These are phyloP conservation scores for Candida michaelii DNA, from an alignment of 805 yeast species.

Conservation along the genomic window DNA sequence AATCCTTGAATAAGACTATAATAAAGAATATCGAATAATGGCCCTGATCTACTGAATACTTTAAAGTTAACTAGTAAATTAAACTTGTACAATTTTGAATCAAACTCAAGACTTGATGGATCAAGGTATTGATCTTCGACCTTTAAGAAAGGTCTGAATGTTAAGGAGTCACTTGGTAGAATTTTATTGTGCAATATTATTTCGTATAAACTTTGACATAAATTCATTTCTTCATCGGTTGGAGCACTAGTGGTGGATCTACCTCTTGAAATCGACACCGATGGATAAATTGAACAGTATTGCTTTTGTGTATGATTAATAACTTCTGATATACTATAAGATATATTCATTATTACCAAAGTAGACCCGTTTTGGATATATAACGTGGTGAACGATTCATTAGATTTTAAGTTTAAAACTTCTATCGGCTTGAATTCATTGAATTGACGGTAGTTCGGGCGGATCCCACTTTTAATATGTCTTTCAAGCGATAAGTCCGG, in stretches of 20 bases:
- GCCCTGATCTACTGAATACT: constrained; percentile 79
- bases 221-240: constrained; percentile 78
- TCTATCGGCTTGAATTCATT: constrained; percentile 67
- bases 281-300: constrained; percentile 57
- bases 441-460: constrained; percentile 72
- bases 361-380: constrained; percentile 16
- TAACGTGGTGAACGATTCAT: constrained; percentile 14
- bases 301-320: constrained; percentile 13
- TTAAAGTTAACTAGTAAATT: constrained; percentile 72
- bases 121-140: constrained; percentile 11
- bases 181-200: constrained; percentile 57
- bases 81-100: constrained; percentile 24
- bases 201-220: constrained; percentile 66
- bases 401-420: constrained; percentile 29
- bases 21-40: constrained; percentile 76
- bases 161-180: constrained; percentile 34
- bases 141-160: constrained; percentile 26
- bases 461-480: constrained; percentile 68
- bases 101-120: constrained; percentile 9
- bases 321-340: constrained; percentile 11
- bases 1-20: constrained; percentile 65
- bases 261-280: constrained; percentile 76
- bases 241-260: constrained; percentile 80
- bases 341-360: constrained; percentile 12
- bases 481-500: constrained; percentile 83